Base-by-base conservation (phyloP, 768 basidiomycete species). In the Royoungia palumana region DNA sequence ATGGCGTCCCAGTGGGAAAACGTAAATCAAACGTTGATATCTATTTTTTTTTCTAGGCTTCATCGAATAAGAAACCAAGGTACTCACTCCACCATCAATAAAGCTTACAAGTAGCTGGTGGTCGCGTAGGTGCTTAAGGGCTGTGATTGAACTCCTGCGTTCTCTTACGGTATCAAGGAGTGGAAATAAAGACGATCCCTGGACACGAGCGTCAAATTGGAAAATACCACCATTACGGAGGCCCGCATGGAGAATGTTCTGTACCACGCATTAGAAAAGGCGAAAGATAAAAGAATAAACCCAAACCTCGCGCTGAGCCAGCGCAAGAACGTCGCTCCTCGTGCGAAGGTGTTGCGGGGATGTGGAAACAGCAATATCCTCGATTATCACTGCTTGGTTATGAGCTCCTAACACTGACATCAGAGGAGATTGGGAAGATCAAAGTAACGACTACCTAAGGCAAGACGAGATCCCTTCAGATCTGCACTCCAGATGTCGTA, bases 21-120 rank as follows among this genome's bases (percentile, higher is more conserved):
- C 87, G 80, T 43, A 85, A 63, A 65, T 89, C 87, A 51, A 77
- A 84, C 4, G 75, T 68, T 39, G 78, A 74, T 16, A 88, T 68
- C 87, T 86, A 46, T 25, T 30, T n/a, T 30, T 35, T n/a, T 3
- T 4, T 59, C 7, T 37, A 41, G n/a, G 34, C 32, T 20, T 30
- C 14, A 30, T 3, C 10, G 13, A 8, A 13, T 19, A 34, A 34
- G 39, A 35, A 47, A 49, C 5, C 3, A 21, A 43, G 28, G 17
- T 3, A 68, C 79, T 49, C 51, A 85, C 87, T 22, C 76, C 65
- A 21, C 87, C 86, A 47, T 82, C 71, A 49, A 87, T 73, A 19
- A 80, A 77, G 61, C 79, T 76, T 1, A 75, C 71, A 2, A 89
- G 59, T 14, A 89, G 67, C 55, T 79, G 75, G 51, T 74, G 68